Base-by-base conservation (phyloP, 495 filamentous ascomycete species). In the Penicillium nucicola region DNA sequence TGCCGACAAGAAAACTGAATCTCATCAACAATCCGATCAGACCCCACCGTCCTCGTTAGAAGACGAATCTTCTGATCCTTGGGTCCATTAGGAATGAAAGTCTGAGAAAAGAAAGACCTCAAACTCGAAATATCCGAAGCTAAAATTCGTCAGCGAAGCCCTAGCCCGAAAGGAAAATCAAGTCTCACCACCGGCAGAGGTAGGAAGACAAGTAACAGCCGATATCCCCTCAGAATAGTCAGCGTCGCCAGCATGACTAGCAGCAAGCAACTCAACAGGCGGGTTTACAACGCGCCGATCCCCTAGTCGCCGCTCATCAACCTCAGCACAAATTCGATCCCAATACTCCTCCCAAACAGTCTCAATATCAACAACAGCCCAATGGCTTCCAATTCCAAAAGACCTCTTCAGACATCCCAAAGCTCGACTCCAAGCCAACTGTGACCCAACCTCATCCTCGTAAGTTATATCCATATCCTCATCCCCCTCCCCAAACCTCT, bases 11-110 rank as follows among this genome's bases (percentile, higher is more conserved):
- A 57, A 37, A 80, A 61, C 23, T 71, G 58, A 2, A 85, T 57
- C 60, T 85, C 82, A 52, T 85, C 82, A 7, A 81, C 79, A 5
- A 85, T 68, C 11, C 76, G 73, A 64, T 84, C 79, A 1, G 73
- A 61, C 2, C 81, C 82, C 6, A 82, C 66, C 0, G 89, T 93
- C 22, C 89, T 74, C 9, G 84, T 87, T 8, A 92, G 61, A 5
- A 93, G 77, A 43, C 85, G 83, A 48, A 91, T 74, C 31, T 67
- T 65, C 22, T 86, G 78, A 30, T 82, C 83, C 0, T 72, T 75
- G 1, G 88, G 86, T 22, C 89, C 86, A 45, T 72, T 68, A 10
- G 84, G 82, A 41, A 92, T 82, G 61, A 92, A 93, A 51, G 82
- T 78, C 32, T 85, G 60, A 9, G 72, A 70, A 58, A 92, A 92